A percentile compares a stretch with the other conserved stretches of the same genome.
Conservation (phyloP, 306 rosid species). For the Alnus rubra region DNA sequence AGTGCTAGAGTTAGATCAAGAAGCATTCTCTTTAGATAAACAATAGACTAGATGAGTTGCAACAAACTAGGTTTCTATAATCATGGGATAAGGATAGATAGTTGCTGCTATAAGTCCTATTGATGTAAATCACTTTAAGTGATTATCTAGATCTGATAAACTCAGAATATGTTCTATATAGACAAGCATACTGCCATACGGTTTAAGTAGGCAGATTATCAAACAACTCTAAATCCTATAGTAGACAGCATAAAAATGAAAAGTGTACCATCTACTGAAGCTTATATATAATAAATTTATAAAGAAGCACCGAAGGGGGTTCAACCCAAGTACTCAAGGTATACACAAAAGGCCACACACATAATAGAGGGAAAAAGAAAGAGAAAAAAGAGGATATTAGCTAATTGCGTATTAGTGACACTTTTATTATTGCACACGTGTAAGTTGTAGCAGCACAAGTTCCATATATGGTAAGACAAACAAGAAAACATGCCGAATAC, state of each 20-base stretch:
- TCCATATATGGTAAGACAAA: neutral
- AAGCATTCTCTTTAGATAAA: no score
- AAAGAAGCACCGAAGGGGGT: neutral
- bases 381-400: neutral
- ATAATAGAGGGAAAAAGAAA: neutral
- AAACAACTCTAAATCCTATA: no score
- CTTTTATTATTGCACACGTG: neutral
- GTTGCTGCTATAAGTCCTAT: no score
- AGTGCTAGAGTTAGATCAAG: no score
- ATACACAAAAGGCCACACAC: neutral
- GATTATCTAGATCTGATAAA: no score
- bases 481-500: neutral
- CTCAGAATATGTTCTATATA: no score
- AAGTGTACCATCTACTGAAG: neutral
- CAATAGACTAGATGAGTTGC: no score
- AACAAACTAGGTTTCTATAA: no score
- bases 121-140: no score
- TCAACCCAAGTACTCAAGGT: neutral
- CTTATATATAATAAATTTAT: neutral
- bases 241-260: neutral
- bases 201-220: no score
- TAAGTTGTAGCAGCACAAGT: neutral
- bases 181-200: no score
- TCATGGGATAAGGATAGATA: no score
- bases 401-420: neutral